Evolutionary conservation across 768 basidiomycete species (phyloP).

Genomic region (Lactarius sp.): DNA sequence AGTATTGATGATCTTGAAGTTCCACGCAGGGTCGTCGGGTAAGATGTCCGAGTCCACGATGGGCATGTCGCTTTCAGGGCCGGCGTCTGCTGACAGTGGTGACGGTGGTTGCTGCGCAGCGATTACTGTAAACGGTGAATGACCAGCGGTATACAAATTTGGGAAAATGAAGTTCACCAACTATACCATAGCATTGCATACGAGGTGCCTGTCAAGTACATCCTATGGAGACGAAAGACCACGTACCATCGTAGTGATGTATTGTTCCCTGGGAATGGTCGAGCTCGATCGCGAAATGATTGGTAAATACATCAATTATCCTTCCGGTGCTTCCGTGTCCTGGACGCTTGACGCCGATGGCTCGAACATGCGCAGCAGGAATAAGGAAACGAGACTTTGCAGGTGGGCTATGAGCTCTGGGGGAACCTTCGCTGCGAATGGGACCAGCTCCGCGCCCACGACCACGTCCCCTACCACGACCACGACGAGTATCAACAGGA

Average conservation of each 20-base stretch:
- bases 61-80: too few species aligned
- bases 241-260: slow-evolving; percentile 75
- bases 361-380: slow-evolving; percentile 38
- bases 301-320: slow-evolving; percentile 41
- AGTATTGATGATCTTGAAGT: slow-evolving; percentile 62
- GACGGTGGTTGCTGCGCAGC: too few species aligned
- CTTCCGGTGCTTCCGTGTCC: slow-evolving; percentile 56
- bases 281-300: slow-evolving; percentile 60
- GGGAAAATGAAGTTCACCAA: slow-evolving; percentile 38
- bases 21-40: slow-evolving; percentile 62
- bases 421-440: slow-evolving; percentile 22
- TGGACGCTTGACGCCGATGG: slow-evolving; percentile 65
- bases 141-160: neutral
- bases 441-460: slow-evolving; percentile 28
- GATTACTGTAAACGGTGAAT: slow-evolving; percentile 35
- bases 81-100: too few species aligned
- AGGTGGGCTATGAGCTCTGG: slow-evolving; percentile 28
- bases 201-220: neutral
- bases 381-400: slow-evolving; percentile 27
- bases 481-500: neutral
- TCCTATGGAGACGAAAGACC: neutral
- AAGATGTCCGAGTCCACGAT: slow-evolving; percentile 35
- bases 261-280: slow-evolving; percentile 50
- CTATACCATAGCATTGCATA: slow-evolving; percentile 28
- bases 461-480: neutral